Conservation (phyloP, 2,329 filamentous ascomycete species). For the Beauveria australis region DNA sequence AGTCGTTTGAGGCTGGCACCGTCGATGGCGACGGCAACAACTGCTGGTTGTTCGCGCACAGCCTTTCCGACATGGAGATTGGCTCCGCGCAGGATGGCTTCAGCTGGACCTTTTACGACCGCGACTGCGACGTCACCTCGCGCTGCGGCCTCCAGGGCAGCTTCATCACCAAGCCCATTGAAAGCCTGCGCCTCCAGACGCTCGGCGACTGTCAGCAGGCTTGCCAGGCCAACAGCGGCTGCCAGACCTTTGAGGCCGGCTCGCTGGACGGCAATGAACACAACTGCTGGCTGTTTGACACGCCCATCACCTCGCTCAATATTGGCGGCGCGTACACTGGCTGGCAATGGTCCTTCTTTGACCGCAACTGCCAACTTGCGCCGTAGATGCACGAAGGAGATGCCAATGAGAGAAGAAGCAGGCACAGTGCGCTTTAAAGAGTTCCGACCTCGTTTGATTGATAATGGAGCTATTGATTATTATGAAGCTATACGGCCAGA, state of each 20-base stretch:
- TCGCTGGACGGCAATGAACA: conserved; percentile 1
- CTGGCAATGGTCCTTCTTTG: conserved; percentile 3
- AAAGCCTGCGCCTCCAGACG: not conserved
- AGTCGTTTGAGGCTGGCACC: conserved; percentile 8
- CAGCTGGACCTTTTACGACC: conserved; percentile 10
- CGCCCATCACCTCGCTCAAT: not conserved
- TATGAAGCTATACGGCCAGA: not conserved
- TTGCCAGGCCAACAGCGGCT: not conserved
- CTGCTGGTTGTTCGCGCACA: conserved; percentile 5
- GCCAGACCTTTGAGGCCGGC: conserved; percentile 9
- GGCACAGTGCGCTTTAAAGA: not conserved
- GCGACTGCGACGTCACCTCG: conserved; percentile 1
- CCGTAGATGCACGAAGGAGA: not conserved
- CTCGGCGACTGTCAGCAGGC: conserved; percentile 4
- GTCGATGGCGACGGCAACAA: conserved; percentile 11
- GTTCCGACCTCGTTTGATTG: not conserved
- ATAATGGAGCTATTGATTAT: not conserved
- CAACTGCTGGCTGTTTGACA: conserved; percentile 10
- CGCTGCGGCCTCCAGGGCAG: conserved; percentile 9
- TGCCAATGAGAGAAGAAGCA: not conserved
- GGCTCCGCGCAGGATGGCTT: conserved; percentile 6
- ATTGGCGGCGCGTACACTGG: not conserved
- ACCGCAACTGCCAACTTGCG: conserved; percentile 1
- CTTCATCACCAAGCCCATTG: conserved; percentile 6
- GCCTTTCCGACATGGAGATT: conserved; percentile 4